phyloP scores from a whole-genome alignment of 345 rosid genomes.

The Linum usitatissimum region DNA sequence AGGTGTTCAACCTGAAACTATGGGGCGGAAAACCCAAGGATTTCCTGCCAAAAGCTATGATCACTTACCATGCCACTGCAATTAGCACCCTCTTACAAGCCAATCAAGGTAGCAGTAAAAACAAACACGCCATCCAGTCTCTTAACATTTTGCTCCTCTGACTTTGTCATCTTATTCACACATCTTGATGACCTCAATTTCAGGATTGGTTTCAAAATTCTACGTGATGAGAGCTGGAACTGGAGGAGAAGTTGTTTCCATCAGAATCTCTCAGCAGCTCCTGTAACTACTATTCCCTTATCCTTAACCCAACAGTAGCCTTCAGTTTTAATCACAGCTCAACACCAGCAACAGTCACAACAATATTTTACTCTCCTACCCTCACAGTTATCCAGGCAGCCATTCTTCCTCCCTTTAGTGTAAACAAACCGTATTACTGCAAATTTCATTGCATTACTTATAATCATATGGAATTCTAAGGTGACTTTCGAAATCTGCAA shows the following conservation, averaged over 20 bases:
- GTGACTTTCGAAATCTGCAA: no score
- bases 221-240: slow-evolving; percentile 63
- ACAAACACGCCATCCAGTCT: no score
- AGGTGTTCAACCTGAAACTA: slow-evolving; percentile 51
- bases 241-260: slow-evolving; percentile 61
- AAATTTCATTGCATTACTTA: no score
- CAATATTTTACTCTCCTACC: no score
- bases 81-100: slow-evolving; percentile 71
- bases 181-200: not conserved
- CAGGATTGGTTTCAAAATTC: slow-evolving; percentile 69
- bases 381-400: no score
- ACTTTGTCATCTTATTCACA: not conserved
- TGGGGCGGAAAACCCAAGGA: slow-evolving; percentile 68
- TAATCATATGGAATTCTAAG: no score
- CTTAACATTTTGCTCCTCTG: no score
- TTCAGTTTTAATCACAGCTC: no score
- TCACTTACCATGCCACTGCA: slow-evolving; percentile 63
- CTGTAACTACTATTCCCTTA: slow-evolving; percentile 19
- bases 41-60: slow-evolving; percentile 78
- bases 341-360: no score
- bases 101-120: slow-evolving; percentile 49
- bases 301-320: no score
- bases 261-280: slow-evolving; percentile 84
- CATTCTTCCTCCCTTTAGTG: no score
- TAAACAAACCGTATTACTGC: no score